A percentile compares a stretch with the other conserved stretches of the same genome.
These are phyloP conservation scores for Tylopilus plumbeoviolaceoides DNA, from an alignment of 768 basidiomycete species.

Conservation along the genomic window DNA sequence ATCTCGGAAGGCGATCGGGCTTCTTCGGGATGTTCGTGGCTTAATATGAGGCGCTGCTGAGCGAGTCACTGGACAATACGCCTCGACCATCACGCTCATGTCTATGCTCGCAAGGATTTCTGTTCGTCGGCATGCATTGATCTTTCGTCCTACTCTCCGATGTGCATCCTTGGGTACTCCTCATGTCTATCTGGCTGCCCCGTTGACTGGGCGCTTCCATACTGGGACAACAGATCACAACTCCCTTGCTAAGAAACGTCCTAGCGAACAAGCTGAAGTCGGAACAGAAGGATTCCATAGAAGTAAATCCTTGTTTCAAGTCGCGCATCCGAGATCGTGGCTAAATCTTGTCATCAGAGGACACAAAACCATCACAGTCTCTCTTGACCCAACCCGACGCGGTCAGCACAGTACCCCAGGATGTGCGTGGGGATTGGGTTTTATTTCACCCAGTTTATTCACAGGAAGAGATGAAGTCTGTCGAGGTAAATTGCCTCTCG, in stretches of 20 bases:
- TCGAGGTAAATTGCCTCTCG: constrained; percentile 44
- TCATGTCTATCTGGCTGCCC: constrained; percentile 1
- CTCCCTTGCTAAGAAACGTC: constrained; percentile 22
- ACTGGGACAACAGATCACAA: constrained; percentile 17
- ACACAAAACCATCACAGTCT: constrained; percentile 17
- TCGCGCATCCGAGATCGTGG: neutral
- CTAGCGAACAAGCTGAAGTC: constrained; percentile 18
- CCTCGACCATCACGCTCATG: constrained; percentile 7
- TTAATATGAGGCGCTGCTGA: constrained; percentile 13
- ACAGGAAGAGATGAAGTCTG: constrained; percentile 63
- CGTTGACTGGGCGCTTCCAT: constrained; percentile 19
- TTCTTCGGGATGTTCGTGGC: constrained; percentile 15
- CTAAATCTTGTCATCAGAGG: constrained; percentile 20
- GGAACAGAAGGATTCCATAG: constrained; percentile 36
- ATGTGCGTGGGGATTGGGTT: constrained; percentile 79
- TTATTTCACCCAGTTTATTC: constrained; percentile 92
- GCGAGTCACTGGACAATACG: neutral
- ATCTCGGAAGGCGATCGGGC: constrained; percentile 25
- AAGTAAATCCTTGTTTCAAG: constrained; percentile 16
- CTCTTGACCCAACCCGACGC: constrained; percentile 33
- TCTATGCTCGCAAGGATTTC: constrained; percentile 12
- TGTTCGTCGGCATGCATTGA: constrained; percentile 6
- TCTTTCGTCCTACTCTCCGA: constrained; percentile 12
- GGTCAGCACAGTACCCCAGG: constrained; percentile 51
- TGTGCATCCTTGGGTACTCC: constrained; percentile 2